Evolutionary conservation across 2,329 filamentous ascomycete genomes (phyloP), one percentile per base, ranked within the genome.

Genomic region (Pseudogymnoascus sp.): DNA sequence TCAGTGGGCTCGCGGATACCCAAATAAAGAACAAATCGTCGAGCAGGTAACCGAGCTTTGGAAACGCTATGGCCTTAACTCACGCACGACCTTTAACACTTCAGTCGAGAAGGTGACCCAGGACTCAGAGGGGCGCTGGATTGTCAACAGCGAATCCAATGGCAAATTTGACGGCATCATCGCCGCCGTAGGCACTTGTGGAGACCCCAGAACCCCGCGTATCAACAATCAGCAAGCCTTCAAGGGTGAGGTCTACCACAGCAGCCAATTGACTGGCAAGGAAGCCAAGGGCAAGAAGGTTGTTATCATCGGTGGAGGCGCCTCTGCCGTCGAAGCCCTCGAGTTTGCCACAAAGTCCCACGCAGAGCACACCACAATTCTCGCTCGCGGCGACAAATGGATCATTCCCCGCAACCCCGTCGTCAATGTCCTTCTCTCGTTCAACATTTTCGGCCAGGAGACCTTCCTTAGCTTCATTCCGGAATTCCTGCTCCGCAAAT

Each of bases 311-410:
- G 90, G 90, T 3, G 89, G 90, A 5, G 90, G 90, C 1, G 90
- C 91, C 12, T 90, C 86, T 62, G 91, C 90, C 2, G 87, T 95
- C 4, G 90, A 95, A 73, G 90, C 89, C 0, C 79, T 95, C 25
- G 90, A 95, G 70, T 95, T 91, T 68, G 89, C 89, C 0, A 82
- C 86, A 10, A 77, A 83, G 11, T 82, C 85, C 44, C 80, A 85
- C 3, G 90, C 90, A 0, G 77, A 78, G 6, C 85, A 90, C 69
- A 86, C 87, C 0, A 86, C 85, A 63, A 86, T 95, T 31, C 81
- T 95, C 8, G 85, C 90, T 0, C 82, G 91, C 21, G 89, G 85
- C 12, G 90, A 93, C 69, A 94, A 93, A 73, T 93, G 90, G 90
- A 90, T 94, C 66, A 92, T 93, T 61, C 91, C 91, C 0, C 83